Evolutionary conservation across 345 rosid species (phyloP).

Genomic region (Aquilaria sinensis): DNA sequence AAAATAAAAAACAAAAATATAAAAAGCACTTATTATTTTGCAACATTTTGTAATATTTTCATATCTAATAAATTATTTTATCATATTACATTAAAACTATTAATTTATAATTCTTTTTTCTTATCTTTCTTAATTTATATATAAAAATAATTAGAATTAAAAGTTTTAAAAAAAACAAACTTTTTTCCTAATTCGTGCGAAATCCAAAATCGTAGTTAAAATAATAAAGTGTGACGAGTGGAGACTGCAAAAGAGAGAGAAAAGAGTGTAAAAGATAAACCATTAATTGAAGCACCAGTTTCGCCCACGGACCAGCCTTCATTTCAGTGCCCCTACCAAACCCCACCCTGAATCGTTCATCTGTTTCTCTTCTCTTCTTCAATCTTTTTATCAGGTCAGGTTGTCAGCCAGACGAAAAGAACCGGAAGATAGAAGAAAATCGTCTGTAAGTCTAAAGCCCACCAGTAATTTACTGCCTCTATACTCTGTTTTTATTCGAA

Average conservation of each 20-base stretch:
- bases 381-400: slow-evolving; percentile 16
- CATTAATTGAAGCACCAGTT: slow-evolving; percentile 39
- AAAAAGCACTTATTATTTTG: no score
- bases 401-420: no score
- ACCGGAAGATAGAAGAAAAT: no score
- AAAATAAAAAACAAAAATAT: no score
- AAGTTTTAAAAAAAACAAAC: slow-evolving; percentile 19
- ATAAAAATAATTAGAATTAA: no score
- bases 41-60: no score
- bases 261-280: slow-evolving; percentile 19
- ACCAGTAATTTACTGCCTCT: background rate
- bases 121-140: no score
- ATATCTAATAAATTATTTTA: no score
- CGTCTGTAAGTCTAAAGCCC: background rate
- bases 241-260: background rate
- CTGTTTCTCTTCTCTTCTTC: slow-evolving; percentile 11
- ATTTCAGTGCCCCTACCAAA: slow-evolving; percentile 26
- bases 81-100: no score
- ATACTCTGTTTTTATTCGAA: background rate
- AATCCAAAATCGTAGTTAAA: background rate
- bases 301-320: slow-evolving; percentile 36
- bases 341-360: background rate
- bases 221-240: background rate
- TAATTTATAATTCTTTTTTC: no score
- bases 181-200: slow-evolving; percentile 22